A percentile compares a stretch with the other conserved stretches of the same genome.
Evolutionary conservation across 495 filamentous ascomycete species (phyloP).

Genomic region (Parmelia sp.): DNA sequence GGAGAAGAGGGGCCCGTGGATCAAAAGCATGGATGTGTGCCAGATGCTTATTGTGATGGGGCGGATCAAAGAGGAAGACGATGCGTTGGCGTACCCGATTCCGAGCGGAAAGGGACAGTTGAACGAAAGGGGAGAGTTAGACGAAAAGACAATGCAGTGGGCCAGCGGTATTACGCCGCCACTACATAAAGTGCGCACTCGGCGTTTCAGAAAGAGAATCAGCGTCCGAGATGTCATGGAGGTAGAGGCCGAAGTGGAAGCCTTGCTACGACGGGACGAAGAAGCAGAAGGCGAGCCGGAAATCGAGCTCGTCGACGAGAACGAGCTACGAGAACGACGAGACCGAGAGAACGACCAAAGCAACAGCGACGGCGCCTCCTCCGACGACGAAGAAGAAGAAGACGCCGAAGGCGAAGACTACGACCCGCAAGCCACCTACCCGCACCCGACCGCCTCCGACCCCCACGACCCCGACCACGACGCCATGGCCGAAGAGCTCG

Average conservation of each 20-base stretch:
- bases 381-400: constrained; percentile 11
- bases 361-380: constrained; percentile 32
- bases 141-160: constrained; percentile 61
- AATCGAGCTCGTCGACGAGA: constrained; percentile 61
- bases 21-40: constrained; percentile 88
- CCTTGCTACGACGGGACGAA: constrained; percentile 64
- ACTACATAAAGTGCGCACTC: constrained; percentile 76
- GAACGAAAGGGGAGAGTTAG: constrained; percentile 42
- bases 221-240: constrained; percentile 81
- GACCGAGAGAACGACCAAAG: constrained; percentile 34
- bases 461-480: constrained; percentile 49
- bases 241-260: constrained; percentile 75
- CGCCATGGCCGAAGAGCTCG: constrained; percentile 41
- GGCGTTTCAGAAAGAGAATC: constrained; percentile 77
- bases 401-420: constrained; percentile 35
- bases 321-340: constrained; percentile 34
- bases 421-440: constrained; percentile 46
- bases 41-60: constrained; percentile 90
- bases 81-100: constrained; percentile 59
- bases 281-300: constrained; percentile 46
- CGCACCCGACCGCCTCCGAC: constrained; percentile 27
- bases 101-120: constrained; percentile 36
- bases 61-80: constrained; percentile 60
- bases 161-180: constrained; percentile 91
- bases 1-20: constrained; percentile 75